Percentiles rank a stretch among this genome's conserved stretches.
Evolutionary conservation across 257 asterid genomes (phyloP).

Genomic region (Lavandula angustifolia): DNA sequence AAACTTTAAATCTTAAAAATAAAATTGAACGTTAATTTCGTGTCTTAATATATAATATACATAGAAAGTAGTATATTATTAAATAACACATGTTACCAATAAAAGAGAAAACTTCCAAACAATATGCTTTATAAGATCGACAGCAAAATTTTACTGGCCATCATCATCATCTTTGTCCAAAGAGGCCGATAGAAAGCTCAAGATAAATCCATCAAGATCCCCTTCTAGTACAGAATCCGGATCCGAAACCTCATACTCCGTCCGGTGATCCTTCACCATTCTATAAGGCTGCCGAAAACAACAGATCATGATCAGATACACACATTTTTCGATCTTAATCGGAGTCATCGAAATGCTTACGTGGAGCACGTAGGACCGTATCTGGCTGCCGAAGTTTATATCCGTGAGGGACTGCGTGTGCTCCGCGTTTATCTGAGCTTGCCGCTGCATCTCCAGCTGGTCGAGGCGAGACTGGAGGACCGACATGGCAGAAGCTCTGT

Average conservation of each 20-base stretch:
- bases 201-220: constrained; percentile 75
- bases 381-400: constrained; percentile 90
- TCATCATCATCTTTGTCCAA: constrained; percentile 62
- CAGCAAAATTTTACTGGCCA: background rate
- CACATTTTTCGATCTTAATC: background rate
- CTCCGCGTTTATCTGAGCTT: constrained; percentile 75
- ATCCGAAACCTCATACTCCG: constrained; percentile 87
- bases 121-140: background rate
- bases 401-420: constrained; percentile 86
- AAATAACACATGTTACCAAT: no score
- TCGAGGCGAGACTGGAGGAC: constrained; percentile 96
- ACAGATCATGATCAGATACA: constrained; percentile 8
- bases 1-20: no score
- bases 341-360: constrained; percentile 42
- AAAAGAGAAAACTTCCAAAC: background rate
- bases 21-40: no score
- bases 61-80: no score
- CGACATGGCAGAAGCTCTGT: constrained; percentile 92
- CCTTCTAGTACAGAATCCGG: constrained; percentile 92
- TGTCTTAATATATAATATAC: no score
- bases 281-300: constrained; percentile 72
- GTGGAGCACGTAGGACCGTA: constrained; percentile 89
- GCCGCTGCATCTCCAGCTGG: constrained; percentile 86
- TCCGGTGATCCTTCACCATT: constrained; percentile 97
- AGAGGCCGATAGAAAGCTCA: constrained; percentile 78